Conservation (phyloP, 495 filamentous ascomycete species). For the Penicillium coffeae region DNA sequence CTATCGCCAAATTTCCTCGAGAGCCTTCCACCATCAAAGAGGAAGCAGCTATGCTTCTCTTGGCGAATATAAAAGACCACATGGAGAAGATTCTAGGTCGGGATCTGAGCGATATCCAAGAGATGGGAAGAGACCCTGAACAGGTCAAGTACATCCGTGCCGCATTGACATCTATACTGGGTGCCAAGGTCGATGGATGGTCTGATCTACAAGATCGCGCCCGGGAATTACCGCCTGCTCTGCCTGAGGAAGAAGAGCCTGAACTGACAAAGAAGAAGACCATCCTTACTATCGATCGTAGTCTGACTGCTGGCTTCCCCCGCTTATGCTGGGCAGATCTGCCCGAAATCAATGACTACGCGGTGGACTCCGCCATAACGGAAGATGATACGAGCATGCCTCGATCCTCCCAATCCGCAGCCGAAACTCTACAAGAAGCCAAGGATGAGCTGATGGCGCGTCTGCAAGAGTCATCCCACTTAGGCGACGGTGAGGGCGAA, state of each 20-base stretch:
- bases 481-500: slow-evolving; percentile 39
- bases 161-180: slow-evolving; percentile 44
- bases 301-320: slow-evolving; percentile 40
- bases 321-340: slow-evolving; percentile 48
- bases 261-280: slow-evolving; percentile 38
- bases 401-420: slow-evolving; percentile 52
- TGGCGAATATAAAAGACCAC: slow-evolving; percentile 49
- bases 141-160: slow-evolving; percentile 47
- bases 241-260: slow-evolving; percentile 33
- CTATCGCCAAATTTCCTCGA: slow-evolving; percentile 45
- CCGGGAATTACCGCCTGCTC: slow-evolving; percentile 37
- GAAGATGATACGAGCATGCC: slow-evolving; percentile 50
- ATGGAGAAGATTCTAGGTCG: slow-evolving; percentile 48
- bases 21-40: slow-evolving; percentile 48
- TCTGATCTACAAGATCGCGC: slow-evolving; percentile 43
- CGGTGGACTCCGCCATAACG: slow-evolving; percentile 35
- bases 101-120: slow-evolving; percentile 44
- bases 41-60: slow-evolving; percentile 47
- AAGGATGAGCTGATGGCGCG: slow-evolving; percentile 59
- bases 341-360: slow-evolving; percentile 43
- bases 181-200: slow-evolving; percentile 48
- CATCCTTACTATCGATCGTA: slow-evolving; percentile 45
- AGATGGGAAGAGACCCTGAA: slow-evolving; percentile 47
- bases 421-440: slow-evolving; percentile 50
- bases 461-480: slow-evolving; percentile 47